A percentile compares a stretch with the other conserved stretches of the same genome.
These are phyloP conservation scores for Penicillium dipodomyicola DNA, from an alignment of 495 filamentous ascomycete genomes.

Conservation along the genomic window DNA sequence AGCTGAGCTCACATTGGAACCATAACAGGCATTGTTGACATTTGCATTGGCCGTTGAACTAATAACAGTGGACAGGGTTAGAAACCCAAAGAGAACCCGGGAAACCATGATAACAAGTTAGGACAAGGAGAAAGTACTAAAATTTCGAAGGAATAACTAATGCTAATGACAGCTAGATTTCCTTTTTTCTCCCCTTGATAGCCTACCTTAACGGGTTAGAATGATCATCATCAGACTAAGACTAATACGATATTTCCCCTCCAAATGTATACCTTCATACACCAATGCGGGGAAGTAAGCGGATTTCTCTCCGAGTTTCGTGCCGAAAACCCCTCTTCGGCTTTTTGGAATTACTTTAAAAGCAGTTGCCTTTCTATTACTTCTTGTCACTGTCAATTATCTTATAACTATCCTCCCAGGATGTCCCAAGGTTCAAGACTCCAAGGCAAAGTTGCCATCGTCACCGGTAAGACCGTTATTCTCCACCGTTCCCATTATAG, in stretches of 20 bases:
- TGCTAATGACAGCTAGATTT: neutral
- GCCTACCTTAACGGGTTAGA: neutral
- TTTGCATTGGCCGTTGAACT: neutral
- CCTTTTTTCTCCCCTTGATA: neutral
- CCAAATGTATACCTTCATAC: neutral
- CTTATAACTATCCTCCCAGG: neutral
- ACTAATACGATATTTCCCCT: neutral
- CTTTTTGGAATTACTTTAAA: neutral
- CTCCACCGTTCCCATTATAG: neutral
- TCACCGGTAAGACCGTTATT: conserved; percentile 62
- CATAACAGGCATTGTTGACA: conserved; percentile 3
- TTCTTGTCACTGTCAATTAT: neutral
- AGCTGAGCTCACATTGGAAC: neutral
- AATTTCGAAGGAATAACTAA: no score
- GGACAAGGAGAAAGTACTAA: no score
- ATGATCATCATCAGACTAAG: neutral
- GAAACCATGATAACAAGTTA: neutral
- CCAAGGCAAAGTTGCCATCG: conserved; percentile 86
- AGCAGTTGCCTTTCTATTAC: neutral
- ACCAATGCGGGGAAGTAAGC: conserved; percentile 23
- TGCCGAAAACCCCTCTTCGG: conserved; percentile 12
- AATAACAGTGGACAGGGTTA: neutral
- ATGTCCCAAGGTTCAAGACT: conserved; percentile 45
- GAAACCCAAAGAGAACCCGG: neutral
- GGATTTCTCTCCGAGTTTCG: conserved; percentile 25